phyloP scores from a whole-genome alignment of 2,329 filamentous ascomycete species.

The Beauveria asiatica region DNA sequence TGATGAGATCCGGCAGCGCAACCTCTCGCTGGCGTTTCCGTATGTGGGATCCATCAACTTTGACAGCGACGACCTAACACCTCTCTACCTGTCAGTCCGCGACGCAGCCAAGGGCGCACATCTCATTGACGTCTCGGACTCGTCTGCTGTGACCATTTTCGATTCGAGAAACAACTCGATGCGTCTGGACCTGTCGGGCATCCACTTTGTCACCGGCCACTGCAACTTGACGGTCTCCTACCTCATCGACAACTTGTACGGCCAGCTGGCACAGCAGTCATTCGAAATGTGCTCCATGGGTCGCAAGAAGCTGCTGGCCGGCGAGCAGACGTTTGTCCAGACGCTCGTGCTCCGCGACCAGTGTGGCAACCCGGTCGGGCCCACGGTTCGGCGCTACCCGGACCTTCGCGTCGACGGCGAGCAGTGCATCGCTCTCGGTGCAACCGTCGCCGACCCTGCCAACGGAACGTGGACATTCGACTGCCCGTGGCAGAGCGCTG shows the following conservation, averaged over 20 bases:
- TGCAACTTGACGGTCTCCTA: conserved; percentile 27
- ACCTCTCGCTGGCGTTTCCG: conserved; percentile 25
- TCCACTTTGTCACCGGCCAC: conserved; percentile 26
- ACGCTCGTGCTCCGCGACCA: conserved; percentile 27
- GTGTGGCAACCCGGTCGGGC: conserved; percentile 23
- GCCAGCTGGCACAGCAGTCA: conserved; percentile 24
- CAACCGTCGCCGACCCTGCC: conserved; percentile 20
- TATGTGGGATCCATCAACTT: conserved; percentile 31
- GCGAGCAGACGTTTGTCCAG: conserved; percentile 21
- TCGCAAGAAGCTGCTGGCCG: neutral
- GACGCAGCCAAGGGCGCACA: conserved; percentile 21
- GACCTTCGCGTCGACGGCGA: conserved; percentile 24
- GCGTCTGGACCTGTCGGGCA: conserved; percentile 23
- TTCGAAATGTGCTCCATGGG: conserved; percentile 22
- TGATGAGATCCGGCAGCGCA: conserved; percentile 20
- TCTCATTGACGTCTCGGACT: conserved; percentile 27
- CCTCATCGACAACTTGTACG: conserved; percentile 24
- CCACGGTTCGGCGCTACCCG: conserved; percentile 21
- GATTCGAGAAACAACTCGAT: conserved; percentile 24
- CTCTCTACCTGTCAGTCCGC: conserved; percentile 25
- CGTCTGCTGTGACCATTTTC: conserved; percentile 23
- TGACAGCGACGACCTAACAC: conserved; percentile 22
- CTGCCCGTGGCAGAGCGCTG: conserved; percentile 27
- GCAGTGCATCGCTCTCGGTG: conserved; percentile 21
- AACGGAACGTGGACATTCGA: conserved; percentile 27